Percentiles rank a stretch among this genome's conserved stretches.
Conservation (phyloP, 441 rosid genomes). For the Gossypium davidsonii region DNA sequence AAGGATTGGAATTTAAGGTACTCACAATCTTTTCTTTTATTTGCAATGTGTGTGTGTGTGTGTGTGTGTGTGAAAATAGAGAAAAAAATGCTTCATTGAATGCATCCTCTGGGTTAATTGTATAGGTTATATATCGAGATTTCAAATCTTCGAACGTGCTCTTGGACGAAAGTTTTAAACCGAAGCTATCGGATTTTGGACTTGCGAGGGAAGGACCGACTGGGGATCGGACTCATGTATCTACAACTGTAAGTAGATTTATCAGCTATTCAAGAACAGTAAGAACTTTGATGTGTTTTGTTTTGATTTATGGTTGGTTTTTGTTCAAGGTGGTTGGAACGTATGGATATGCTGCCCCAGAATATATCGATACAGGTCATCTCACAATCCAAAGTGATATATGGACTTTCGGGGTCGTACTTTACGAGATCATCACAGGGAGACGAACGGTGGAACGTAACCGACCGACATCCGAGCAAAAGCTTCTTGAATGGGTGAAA, state of each 20-base stretch:
- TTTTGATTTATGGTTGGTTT: neutral
- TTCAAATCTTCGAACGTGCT: conserved; percentile 56
- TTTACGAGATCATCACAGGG: conserved; percentile 52
- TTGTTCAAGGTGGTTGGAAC: conserved; percentile 42
- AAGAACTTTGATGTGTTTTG: neutral
- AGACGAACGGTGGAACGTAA: conserved; percentile 39
- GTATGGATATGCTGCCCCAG: conserved; percentile 56
- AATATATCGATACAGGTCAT: conserved; percentile 48
- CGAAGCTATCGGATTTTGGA: conserved; percentile 55
- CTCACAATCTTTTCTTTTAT: neutral
- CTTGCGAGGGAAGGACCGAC: conserved; percentile 55
- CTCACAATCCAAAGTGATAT: conserved; percentile 42
- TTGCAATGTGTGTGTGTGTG: neutral
- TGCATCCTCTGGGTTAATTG: neutral
- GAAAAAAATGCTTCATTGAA: neutral
- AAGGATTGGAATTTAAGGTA: conserved; percentile 45
- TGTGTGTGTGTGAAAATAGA: neutral
- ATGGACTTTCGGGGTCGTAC: conserved; percentile 58
- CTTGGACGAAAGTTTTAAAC: conserved; percentile 33
- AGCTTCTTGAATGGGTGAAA: conserved; percentile 54
- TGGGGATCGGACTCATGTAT: conserved; percentile 43
- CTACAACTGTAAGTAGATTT: conserved; percentile 34
- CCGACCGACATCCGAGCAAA: conserved; percentile 37
- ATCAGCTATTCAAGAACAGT: neutral
- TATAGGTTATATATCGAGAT: conserved; percentile 53